Evolutionary conservation across 108 stramenopile species (phyloP).

Genomic region (Nitzschia palea): DNA sequence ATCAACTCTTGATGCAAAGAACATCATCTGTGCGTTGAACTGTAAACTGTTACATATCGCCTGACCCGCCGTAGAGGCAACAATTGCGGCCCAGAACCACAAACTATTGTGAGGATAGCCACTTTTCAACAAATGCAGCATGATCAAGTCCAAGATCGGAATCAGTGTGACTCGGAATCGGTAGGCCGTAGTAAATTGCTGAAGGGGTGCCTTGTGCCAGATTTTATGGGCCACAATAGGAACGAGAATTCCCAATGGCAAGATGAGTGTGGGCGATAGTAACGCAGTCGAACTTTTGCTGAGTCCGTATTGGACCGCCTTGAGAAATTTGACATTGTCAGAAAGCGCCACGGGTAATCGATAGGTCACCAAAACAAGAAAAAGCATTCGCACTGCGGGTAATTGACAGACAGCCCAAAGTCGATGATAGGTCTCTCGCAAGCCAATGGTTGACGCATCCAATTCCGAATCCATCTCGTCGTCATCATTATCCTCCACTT

Average conservation of each 20-base stretch:
- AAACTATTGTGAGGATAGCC: conserved; percentile 20
- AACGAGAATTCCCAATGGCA: conserved; percentile 86
- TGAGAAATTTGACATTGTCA: conserved; percentile 91
- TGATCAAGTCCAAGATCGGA: conserved; percentile 74
- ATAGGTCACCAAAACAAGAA: conserved; percentile 88
- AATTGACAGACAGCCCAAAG: conserved; percentile 84
- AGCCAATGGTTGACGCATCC: conserved; percentile 82
- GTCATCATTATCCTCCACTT: conserved; percentile 28
- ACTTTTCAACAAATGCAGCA: conserved; percentile 52
- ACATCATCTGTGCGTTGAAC: conserved; percentile 98
- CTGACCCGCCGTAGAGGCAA: conserved; percentile 86
- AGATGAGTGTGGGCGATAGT: conserved; percentile 78
- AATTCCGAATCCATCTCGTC: conserved; percentile 83
- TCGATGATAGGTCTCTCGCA: conserved; percentile 83
- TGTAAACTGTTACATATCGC: conserved; percentile 86
- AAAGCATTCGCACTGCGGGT: conserved; percentile 81
- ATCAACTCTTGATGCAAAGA: conserved; percentile 95
- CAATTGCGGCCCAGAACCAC: conserved; percentile 68
- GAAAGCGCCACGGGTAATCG: conserved; percentile 78
- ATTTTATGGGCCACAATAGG: conserved; percentile 76
- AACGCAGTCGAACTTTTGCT: conserved; percentile 84
- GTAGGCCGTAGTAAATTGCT: conserved; percentile 85
- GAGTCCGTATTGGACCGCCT: conserved; percentile 84
- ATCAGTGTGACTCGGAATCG: conserved; percentile 79
- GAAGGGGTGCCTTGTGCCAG: conserved; percentile 72